These are phyloP conservation scores for Penicillium sp. DNA, from an alignment of 2,329 filamentous ascomycete genomes.

Conservation along the genomic window DNA sequence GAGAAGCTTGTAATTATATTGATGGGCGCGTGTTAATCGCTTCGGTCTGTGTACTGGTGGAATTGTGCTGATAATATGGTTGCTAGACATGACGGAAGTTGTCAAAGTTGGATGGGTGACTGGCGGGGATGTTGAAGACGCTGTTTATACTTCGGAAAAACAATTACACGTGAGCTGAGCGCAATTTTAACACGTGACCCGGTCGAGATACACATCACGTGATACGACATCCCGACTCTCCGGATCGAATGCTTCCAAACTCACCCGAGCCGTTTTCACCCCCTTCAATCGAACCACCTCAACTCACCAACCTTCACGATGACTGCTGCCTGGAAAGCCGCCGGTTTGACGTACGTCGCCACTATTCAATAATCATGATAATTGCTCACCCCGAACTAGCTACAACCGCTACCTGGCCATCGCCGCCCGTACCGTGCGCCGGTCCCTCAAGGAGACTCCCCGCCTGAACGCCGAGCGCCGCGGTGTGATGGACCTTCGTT, in stretches of 20 bases:
- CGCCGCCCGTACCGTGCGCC: conserved; percentile 90
- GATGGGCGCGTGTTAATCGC: no score
- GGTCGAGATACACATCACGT: conserved; percentile 14
- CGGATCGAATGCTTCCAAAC: conserved; percentile 29
- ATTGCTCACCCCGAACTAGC: conserved; percentile 54
- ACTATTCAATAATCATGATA: conserved; percentile 2
- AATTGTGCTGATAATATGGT: neutral
- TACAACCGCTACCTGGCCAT: conserved; percentile 99
- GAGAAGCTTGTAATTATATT: neutral
- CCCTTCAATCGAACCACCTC: conserved; percentile 29
- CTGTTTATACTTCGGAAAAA: neutral
- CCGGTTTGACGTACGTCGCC: conserved; percentile 82
- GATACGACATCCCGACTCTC: conserved; percentile 33
- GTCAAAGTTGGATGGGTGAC: neutral
- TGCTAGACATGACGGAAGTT: neutral
- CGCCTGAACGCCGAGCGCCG: conserved; percentile 83
- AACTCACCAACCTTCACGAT: conserved; percentile 60
- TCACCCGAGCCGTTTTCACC: conserved; percentile 30
- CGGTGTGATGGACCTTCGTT: conserved; percentile 83
- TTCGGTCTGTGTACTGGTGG: neutral
- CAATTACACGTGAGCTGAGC: conserved; percentile 22
- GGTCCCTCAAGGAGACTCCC: conserved; percentile 94
- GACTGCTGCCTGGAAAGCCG: conserved; percentile 97
- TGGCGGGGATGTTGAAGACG: neutral
- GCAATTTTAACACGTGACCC: conserved; percentile 9